Evolutionary conservation across 2,329 filamentous ascomycete genomes (phyloP).

Genomic region (Bipolaris victoriae): DNA sequence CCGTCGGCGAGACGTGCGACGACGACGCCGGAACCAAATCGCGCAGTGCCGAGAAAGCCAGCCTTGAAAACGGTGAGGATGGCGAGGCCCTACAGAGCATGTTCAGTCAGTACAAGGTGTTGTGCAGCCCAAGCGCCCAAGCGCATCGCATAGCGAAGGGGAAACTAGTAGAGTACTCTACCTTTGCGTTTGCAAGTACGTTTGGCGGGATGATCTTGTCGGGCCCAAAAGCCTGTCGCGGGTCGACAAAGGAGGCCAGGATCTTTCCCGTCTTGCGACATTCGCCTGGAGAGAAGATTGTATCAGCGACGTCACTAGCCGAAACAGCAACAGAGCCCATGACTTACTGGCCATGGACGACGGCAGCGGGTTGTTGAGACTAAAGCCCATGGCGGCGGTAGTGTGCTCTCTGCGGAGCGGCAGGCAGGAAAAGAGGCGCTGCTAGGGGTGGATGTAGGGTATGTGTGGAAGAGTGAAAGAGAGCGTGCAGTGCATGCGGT

Average conservation of each 20-base stretch:
- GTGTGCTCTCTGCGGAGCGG: neutral
- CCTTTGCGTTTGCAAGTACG: conserved; percentile 90
- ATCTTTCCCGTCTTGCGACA: conserved; percentile 98
- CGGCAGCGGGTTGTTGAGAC: conserved; percentile 62
- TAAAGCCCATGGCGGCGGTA: conserved; percentile 50
- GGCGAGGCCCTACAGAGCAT: conserved; percentile 68
- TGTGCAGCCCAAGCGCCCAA: neutral
- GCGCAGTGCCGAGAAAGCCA: conserved; percentile 81
- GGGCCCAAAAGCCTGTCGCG: conserved; percentile 88
- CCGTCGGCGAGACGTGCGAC: conserved; percentile 80
- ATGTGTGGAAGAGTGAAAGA: neutral
- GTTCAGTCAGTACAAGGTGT: conserved; percentile 8
- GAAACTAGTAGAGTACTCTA: conserved; percentile 45
- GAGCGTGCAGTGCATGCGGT: conserved; percentile 2
- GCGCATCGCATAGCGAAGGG: neutral
- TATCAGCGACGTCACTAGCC: conserved; percentile 44
- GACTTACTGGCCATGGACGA: conserved; percentile 60
- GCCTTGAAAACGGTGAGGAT: conserved; percentile 87
- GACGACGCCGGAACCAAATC: conserved; percentile 82
- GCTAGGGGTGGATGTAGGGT: neutral
- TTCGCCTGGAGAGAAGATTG: conserved; percentile 69
- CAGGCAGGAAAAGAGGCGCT: neutral
- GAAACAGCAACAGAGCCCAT: neutral
- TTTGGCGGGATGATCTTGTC: conserved; percentile 96
- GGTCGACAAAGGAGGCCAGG: conserved; percentile 91